Conservation (phyloP, 225 moss, liverwort and hornwort species). For the Physcomitrellopsis africana region DNA sequence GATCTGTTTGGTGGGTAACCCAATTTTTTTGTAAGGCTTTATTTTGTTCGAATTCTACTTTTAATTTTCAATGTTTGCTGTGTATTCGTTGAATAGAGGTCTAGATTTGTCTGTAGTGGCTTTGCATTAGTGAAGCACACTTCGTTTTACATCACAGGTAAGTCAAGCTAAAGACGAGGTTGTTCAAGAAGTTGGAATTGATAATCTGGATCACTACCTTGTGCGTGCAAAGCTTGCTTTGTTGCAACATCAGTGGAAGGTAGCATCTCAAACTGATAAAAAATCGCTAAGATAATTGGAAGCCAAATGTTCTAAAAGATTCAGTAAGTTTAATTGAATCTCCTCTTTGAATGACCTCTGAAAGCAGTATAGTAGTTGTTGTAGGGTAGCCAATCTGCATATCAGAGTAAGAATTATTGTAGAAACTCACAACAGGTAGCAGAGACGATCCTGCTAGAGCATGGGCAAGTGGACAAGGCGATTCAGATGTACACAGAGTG, state of each 20-base stretch:
- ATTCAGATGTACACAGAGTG: conserved; percentile 94
- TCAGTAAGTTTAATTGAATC: not conserved
- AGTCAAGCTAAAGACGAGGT: conserved; percentile 62
- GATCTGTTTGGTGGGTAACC: no score
- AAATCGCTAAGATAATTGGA: not conserved
- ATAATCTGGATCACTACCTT: conserved; percentile 73
- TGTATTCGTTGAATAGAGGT: not conserved
- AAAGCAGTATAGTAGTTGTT: not conserved
- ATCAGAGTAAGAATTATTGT: not conserved
- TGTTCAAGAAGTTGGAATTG: conserved; percentile 58
- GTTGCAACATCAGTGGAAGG: conserved; percentile 97
- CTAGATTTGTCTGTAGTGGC: not conserved
- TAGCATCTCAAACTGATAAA: conserved; percentile 21
- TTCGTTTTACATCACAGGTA: conserved; percentile 46
- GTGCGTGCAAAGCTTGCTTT: conserved; percentile 87
- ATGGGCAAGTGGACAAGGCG: conserved; percentile 75
- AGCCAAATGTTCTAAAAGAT: not conserved
- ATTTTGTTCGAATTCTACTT: no score
- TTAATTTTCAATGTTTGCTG: not conserved
- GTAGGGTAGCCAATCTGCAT: not conserved
- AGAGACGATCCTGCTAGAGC: conserved; percentile 80
- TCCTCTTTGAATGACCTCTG: not conserved
- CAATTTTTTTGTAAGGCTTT: no score
- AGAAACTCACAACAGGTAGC: conserved; percentile 56
- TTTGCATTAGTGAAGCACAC: not conserved